phyloP scores from a whole-genome alignment of 176 grass and related monocot genomes.

The Oryza nivara region DNA sequence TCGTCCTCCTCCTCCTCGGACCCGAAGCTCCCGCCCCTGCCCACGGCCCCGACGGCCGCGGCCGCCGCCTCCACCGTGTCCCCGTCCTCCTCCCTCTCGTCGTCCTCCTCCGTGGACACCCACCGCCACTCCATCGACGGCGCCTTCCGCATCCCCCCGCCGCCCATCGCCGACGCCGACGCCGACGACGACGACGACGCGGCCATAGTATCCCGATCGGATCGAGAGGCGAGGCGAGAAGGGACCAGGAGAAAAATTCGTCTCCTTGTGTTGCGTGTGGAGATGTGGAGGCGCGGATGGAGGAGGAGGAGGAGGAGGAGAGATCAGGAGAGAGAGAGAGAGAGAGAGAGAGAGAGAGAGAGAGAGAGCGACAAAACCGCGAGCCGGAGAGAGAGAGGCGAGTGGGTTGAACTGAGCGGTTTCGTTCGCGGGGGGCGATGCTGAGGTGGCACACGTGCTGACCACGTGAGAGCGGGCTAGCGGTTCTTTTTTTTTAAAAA shows the following conservation, averaged over 20 bases:
- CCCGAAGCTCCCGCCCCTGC: conserved; percentile 53
- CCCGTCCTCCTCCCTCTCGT: conserved; percentile 36
- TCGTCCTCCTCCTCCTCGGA: conserved; percentile 42
- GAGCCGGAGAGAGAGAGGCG: not conserved
- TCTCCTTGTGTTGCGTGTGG: conserved; percentile 44
- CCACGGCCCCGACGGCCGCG: conserved; percentile 34
- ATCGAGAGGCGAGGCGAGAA: conserved; percentile 19
- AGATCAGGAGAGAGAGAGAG: not conserved
- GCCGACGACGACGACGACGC: not conserved
- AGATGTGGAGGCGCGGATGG: conserved; percentile 19
- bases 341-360: not conserved
- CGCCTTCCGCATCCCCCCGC: conserved; percentile 47
- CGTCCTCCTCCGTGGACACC: conserved; percentile 69
- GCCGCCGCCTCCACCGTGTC: not conserved
- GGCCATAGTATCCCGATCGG: conserved; percentile 32
- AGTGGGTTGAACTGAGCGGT: conserved; percentile 28
- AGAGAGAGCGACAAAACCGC: conserved; percentile 49
- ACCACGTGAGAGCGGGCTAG: conserved; percentile 4
- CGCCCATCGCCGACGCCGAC: conserved; percentile 49
- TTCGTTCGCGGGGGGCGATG: conserved; percentile 32
- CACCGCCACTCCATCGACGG: conserved; percentile 66
- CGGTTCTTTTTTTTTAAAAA: not conserved
- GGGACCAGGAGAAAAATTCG: not conserved
- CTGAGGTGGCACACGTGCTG: conserved; percentile 53
- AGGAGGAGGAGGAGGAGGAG: not conserved